Conservation (phyloP, 441 rosid genomes). For the Biscutella laevigata region DNA sequence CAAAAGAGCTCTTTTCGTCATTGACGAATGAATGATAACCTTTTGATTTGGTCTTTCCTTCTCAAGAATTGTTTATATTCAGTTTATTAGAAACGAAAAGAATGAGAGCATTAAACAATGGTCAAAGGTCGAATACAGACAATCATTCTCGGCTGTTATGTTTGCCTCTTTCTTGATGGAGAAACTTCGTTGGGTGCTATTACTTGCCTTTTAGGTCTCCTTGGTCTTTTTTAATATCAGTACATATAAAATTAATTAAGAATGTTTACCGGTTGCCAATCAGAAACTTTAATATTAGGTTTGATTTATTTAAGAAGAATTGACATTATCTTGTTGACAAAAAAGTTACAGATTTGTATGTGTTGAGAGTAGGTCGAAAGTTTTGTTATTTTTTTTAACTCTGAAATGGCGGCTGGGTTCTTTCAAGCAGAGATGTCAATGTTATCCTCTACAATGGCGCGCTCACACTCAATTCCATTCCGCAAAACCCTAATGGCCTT, state of each 20-base stretch:
- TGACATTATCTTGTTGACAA: neutral
- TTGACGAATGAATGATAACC: constrained; percentile 11
- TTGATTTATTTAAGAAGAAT: neutral
- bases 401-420: constrained; percentile 15
- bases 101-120: neutral
- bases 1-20: constrained; percentile 59
- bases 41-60: too few species aligned
- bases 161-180: neutral
- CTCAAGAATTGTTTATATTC: neutral
- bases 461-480: constrained; percentile 12
- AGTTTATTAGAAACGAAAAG: neutral
- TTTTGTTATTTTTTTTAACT: neutral
- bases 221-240: neutral
- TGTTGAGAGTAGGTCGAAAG: neutral
- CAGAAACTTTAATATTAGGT: neutral
- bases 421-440: constrained; percentile 22
- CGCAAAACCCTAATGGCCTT: constrained; percentile 1
- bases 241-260: neutral
- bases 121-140: neutral
- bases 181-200: neutral
- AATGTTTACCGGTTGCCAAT: neutral
- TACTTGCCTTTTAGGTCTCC: constrained; percentile 2
- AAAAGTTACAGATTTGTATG: too few species aligned
- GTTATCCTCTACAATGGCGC: constrained; percentile 25
- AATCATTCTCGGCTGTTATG: constrained; percentile 1